These are phyloP conservation scores for Podila verticillata DNA, from an alignment of 192 early-diverging fungal genomes.

Conservation along the genomic window DNA sequence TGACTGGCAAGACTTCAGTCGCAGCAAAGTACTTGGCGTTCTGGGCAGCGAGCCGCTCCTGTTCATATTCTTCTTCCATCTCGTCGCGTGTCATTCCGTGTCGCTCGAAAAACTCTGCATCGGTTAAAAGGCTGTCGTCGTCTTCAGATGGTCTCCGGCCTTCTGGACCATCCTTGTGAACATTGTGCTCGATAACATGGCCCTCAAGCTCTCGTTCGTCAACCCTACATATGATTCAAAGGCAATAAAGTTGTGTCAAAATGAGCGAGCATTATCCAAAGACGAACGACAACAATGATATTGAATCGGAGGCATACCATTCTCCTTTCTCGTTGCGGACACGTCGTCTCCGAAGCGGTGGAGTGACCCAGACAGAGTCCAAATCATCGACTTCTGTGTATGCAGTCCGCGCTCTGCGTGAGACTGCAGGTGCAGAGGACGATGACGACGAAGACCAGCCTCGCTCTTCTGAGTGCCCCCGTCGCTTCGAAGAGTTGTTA, in stretches of 20 bases:
- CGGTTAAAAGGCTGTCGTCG: conserved; percentile 8
- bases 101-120: conserved; percentile 24
- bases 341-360: conserved; percentile 60
- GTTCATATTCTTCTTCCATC: conserved; percentile 53
- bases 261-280: background rate
- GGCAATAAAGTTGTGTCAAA: background rate
- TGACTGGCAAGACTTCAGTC: conserved; percentile 26
- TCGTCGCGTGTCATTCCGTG: conserved; percentile 48
- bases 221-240: conserved; percentile 49
- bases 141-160: conserved; percentile 13
- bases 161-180: conserved; percentile 11
- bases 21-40: conserved; percentile 70
- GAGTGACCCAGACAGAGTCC: conserved; percentile 22
- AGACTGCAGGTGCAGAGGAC: conserved; percentile 15
- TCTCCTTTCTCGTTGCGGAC: conserved; percentile 71
- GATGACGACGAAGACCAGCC: conserved; percentile 49
- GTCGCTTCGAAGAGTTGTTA: conserved; percentile 28
- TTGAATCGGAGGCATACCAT: conserved; percentile 54
- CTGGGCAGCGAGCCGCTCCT: conserved; percentile 56
- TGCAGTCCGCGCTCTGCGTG: background rate
- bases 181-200: conserved; percentile 65
- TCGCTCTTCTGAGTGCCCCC: conserved; percentile 24
- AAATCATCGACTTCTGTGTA: conserved; percentile 10
- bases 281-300: background rate
- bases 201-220: conserved; percentile 66